Evolutionary conservation across 495 filamentous ascomycete species (phyloP).

Genomic region (Pseudevernia furfuracea): DNA sequence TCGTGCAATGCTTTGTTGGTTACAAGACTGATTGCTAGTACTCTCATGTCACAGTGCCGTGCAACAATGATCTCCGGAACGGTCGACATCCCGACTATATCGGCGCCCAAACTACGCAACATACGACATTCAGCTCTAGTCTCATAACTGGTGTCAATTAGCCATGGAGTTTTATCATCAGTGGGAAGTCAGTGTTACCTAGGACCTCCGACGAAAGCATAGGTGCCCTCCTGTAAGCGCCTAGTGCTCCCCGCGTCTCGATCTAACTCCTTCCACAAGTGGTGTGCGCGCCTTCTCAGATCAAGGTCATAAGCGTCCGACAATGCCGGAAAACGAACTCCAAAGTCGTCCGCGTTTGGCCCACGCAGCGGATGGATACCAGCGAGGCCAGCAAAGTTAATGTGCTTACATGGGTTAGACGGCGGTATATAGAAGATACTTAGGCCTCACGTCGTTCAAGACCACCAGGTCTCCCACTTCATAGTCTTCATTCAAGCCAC

Average conservation of each 20-base stretch:
- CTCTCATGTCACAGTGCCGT: constrained; percentile 59
- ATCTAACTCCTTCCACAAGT: constrained; percentile 49
- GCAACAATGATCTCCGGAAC: constrained; percentile 71
- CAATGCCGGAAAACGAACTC: constrained; percentile 61
- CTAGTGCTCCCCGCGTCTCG: constrained; percentile 34
- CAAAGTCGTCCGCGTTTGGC: constrained; percentile 60
- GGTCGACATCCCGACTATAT: constrained; percentile 73
- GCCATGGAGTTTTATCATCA: not conserved
- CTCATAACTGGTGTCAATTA: constrained; percentile 50
- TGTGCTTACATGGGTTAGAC: constrained; percentile 46
- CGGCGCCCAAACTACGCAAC: constrained; percentile 57
- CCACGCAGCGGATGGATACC: constrained; percentile 66
- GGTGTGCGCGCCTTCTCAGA: constrained; percentile 53
- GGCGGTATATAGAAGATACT: not conserved
- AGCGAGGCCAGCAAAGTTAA: constrained; percentile 65
- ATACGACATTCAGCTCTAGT: constrained; percentile 72
- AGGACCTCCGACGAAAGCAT: constrained; percentile 67
- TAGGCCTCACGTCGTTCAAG: constrained; percentile 54
- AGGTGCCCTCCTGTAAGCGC: constrained; percentile 63
- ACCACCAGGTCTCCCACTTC: constrained; percentile 65
- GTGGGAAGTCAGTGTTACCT: constrained; percentile 39
- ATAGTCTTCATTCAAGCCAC: constrained; percentile 62
- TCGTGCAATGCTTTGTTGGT: constrained; percentile 65
- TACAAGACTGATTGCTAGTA: constrained; percentile 70
- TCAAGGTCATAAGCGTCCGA: constrained; percentile 72